Conservation (phyloP, 2,329 filamentous ascomycete species). For the Lachnellula cervina region DNA sequence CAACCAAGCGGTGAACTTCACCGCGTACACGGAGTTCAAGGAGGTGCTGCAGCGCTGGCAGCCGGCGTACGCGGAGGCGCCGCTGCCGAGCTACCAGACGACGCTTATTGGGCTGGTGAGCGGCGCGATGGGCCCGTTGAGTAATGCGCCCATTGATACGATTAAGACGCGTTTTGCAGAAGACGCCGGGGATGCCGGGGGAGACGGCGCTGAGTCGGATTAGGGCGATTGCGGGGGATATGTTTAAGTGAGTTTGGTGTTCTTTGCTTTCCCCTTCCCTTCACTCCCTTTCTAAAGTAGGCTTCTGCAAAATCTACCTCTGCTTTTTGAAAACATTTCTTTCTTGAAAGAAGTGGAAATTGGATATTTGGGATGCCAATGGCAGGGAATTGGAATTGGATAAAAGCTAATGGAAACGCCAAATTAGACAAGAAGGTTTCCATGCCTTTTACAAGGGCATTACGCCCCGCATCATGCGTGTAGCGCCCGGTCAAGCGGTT, state of each 20-base stretch:
- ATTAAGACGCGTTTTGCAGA: constrained; percentile 97
- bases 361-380: neutral
- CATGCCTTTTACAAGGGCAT: constrained; percentile 99
- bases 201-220: constrained; percentile 79
- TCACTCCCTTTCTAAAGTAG: no score
- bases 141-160: constrained; percentile 96
- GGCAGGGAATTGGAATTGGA: neutral
- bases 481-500: constrained; percentile 87
- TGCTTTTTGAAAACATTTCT: neutral
- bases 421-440: constrained; percentile 75
- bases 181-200: constrained; percentile 75
- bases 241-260: constrained; percentile 80
- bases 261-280: neutral
- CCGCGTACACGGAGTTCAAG: constrained; percentile 93
- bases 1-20: constrained; percentile 97
- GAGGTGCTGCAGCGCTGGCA: constrained; percentile 67
- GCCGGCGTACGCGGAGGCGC: constrained; percentile 57
- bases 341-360: neutral
- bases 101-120: constrained; percentile 80
- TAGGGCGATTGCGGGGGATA: constrained; percentile 68
- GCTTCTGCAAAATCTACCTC: no score
- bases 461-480: constrained; percentile 93
- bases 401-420: constrained; percentile 1
- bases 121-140: constrained; percentile 92
- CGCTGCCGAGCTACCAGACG: constrained; percentile 84